Percentiles rank a stretch among this genome's conserved stretches.
These are phyloP conservation scores for Pestalotiopsis sp. DNA, from an alignment of 2,329 filamentous ascomycete species.

Conservation along the genomic window DNA sequence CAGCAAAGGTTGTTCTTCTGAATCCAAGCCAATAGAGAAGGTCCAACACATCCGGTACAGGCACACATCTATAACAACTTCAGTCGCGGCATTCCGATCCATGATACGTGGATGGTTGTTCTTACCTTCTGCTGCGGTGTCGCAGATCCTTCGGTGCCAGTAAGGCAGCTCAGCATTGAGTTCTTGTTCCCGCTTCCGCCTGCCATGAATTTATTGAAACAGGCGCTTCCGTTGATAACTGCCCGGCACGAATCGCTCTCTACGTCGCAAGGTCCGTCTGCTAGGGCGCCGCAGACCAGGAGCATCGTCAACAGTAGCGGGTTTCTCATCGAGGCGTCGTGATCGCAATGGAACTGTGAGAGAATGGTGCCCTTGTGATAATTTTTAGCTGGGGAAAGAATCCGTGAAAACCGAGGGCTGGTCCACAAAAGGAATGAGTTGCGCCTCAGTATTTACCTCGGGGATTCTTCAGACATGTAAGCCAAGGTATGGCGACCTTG, in stretches of 20 bases:
- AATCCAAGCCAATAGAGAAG: conserved; percentile 8
- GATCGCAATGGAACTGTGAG: neutral
- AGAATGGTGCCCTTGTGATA: neutral
- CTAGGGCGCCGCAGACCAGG: neutral
- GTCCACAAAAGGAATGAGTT: neutral
- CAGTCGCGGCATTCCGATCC: neutral
- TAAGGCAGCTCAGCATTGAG: conserved; percentile 5
- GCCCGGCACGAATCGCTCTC: conserved; percentile 8
- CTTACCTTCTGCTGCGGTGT: conserved; percentile 12
- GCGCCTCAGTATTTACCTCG: neutral
- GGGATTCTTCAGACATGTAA: neutral
- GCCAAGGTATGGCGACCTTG: neutral
- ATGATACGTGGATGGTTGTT: neutral
- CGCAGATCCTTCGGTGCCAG: conserved; percentile 10
- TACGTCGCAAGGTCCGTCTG: conserved; percentile 7
- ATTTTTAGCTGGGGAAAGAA: neutral
- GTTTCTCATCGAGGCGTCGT: neutral
- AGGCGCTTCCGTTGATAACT: conserved; percentile 8
- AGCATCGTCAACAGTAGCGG: neutral
- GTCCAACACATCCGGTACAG: conserved; percentile 8
- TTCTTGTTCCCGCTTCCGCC: neutral
- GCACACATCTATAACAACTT: conserved; percentile 3
- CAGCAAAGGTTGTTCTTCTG: conserved; percentile 7
- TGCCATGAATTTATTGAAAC: conserved; percentile 9
- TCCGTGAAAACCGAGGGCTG: neutral